These are phyloP conservation scores for Capsicum pubescens DNA, from an alignment of 257 asterid species.

Conservation along the genomic window DNA sequence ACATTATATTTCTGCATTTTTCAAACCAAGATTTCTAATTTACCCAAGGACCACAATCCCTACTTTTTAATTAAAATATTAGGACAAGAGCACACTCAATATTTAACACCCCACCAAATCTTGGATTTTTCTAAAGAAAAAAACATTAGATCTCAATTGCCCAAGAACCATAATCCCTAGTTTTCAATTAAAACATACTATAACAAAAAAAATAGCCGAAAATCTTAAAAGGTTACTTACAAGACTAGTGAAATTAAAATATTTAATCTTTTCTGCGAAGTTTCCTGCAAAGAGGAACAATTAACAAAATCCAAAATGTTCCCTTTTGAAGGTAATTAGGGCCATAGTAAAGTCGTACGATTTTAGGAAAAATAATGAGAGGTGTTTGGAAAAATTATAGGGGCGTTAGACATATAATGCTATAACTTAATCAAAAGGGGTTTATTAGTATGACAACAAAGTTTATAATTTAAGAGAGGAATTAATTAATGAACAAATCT, in stretches of 20 bases:
- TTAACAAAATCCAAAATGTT: not conserved
- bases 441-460: too few species aligned
- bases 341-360: not conserved
- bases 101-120: slow-evolving; percentile 63
- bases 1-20: slow-evolving; percentile 49
- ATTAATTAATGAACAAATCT: too few species aligned
- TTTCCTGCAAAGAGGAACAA: not conserved
- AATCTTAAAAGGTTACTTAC: not conserved
- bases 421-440: too few species aligned
- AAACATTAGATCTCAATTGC: slow-evolving; percentile 33
- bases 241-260: not conserved
- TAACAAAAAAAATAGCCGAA: not conserved
- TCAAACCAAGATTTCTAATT: not conserved
- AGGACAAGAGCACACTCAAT: slow-evolving; percentile 58
- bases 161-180: slow-evolving; percentile 20
- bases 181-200: not conserved
- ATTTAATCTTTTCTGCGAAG: not conserved
- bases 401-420: too few species aligned
- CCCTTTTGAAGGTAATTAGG: not conserved
- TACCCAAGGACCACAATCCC: not conserved
- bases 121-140: slow-evolving; percentile 44
- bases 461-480: too few species aligned
- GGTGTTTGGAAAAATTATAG: too few species aligned
- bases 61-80: slow-evolving; percentile 24
- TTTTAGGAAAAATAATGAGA: not conserved